Percentiles rank a stretch among this genome's conserved stretches.
Evolutionary conservation across 2,329 filamentous ascomycete species (phyloP).

Genomic region (Fusarium sambucinum): DNA sequence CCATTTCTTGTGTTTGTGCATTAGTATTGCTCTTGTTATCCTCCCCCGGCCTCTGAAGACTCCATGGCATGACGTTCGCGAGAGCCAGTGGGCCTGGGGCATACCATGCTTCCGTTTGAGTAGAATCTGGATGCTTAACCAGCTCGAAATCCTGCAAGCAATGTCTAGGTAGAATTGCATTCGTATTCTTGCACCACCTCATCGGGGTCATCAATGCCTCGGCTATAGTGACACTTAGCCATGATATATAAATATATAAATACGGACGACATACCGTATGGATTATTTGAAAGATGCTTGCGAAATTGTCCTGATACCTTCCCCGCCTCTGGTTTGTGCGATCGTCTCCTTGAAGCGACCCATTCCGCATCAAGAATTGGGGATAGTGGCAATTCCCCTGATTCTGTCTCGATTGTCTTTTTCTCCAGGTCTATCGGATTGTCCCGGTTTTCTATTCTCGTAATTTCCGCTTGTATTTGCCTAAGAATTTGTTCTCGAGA

Average conservation of each 20-base stretch:
- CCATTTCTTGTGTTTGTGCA: neutral
- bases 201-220: constrained; percentile 71
- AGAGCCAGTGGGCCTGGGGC: constrained; percentile 61
- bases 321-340: constrained; percentile 53
- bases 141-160: constrained; percentile 74
- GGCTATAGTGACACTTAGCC: constrained; percentile 57
- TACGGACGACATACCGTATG: constrained; percentile 67
- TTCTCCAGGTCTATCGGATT: neutral
- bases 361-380: constrained; percentile 66
- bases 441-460: constrained; percentile 47
- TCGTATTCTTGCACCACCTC: constrained; percentile 67
- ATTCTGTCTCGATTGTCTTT: constrained; percentile 57
- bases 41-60: neutral
- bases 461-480: constrained; percentile 52
- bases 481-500: constrained; percentile 47
- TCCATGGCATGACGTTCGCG: constrained; percentile 40
- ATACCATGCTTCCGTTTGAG: constrained; percentile 65
- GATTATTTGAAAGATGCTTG: constrained; percentile 69
- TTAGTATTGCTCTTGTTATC: neutral
- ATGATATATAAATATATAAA: neutral
- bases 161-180: constrained; percentile 64
- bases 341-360: constrained; percentile 59
- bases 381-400: constrained; percentile 64
- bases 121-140: constrained; percentile 67
- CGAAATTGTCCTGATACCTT: constrained; percentile 62